These are phyloP conservation scores for Cephaloascus fragrans DNA, from an alignment of 805 yeast genomes.

Conservation along the genomic window DNA sequence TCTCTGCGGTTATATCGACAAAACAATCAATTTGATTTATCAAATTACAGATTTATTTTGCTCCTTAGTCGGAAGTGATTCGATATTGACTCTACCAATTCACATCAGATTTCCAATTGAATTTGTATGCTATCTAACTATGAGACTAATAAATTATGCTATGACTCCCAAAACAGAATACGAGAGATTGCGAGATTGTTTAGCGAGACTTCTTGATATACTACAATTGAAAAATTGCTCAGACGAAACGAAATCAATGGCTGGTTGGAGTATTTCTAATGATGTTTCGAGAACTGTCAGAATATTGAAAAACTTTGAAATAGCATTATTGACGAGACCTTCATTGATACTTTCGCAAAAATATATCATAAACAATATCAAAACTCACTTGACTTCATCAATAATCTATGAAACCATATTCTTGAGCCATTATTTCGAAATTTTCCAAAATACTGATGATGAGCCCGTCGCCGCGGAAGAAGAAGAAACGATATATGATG, in stretches of 20 bases:
- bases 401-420: background rate
- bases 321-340: background rate
- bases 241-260: too few species aligned
- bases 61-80: constrained; percentile 7
- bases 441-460: background rate
- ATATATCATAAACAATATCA: background rate
- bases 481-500: background rate
- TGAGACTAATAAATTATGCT: constrained; percentile 10
- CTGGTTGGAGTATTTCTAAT: background rate
- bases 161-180: background rate
- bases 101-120: constrained; percentile 29
- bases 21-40: constrained; percentile 18
- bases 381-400: background rate
- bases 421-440: background rate
- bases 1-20: constrained; percentile 17
- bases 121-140: constrained; percentile 17
- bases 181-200: background rate
- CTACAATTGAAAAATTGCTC: background rate
- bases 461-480: background rate
- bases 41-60: constrained; percentile 16
- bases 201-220: background rate
- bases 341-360: background rate
- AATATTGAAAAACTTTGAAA: background rate
- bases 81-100: constrained; percentile 22
- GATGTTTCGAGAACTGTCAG: background rate